Evolutionary conservation across 768 basidiomycete genomes (phyloP).

Genomic region (Panellus pusillus): DNA sequence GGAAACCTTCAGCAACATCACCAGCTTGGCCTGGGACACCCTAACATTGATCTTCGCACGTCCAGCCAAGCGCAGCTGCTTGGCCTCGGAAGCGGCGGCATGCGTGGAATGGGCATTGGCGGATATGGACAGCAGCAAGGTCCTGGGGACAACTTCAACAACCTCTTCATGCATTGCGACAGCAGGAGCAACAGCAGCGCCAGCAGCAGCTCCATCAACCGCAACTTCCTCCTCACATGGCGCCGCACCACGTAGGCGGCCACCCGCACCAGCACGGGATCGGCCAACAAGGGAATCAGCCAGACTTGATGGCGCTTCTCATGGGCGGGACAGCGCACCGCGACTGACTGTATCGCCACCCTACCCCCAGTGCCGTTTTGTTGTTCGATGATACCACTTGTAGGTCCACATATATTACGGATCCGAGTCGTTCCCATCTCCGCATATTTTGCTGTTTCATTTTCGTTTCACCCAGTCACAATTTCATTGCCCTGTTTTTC

Average conservation of each 20-base stretch:
- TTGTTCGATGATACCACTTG: conserved; percentile 5
- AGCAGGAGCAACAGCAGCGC: conserved; percentile 33
- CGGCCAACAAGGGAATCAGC: conserved; percentile 49
- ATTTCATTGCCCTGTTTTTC: conserved; percentile 12
- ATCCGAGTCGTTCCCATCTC: neutral
- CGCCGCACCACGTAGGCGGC: conserved; percentile 39
- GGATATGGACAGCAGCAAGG: conserved; percentile 52
- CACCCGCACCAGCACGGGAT: conserved; percentile 61
- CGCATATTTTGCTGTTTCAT: conserved; percentile 7
- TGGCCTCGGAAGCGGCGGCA: conserved; percentile 46
- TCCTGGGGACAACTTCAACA: conserved; percentile 40
- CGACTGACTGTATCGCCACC: conserved; percentile 45
- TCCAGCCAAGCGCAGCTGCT: conserved; percentile 52
- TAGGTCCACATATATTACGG: conserved; percentile 10
- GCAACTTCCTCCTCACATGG: conserved; percentile 58
- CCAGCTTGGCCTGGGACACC: conserved; percentile 54
- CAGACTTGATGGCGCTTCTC: conserved; percentile 81
- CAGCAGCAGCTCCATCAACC: conserved; percentile 49
- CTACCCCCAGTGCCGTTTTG: conserved; percentile 1
- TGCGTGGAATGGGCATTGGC: conserved; percentile 42
- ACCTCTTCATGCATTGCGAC: conserved; percentile 49
- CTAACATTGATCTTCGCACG: conserved; percentile 55
- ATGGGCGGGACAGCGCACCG: conserved; percentile 61
- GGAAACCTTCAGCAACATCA: conserved; percentile 46
- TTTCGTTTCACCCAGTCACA: conserved; percentile 1